These are phyloP conservation scores for Mortierella antarctica DNA, from an alignment of 192 early-diverging fungal species.

Conservation along the genomic window DNA sequence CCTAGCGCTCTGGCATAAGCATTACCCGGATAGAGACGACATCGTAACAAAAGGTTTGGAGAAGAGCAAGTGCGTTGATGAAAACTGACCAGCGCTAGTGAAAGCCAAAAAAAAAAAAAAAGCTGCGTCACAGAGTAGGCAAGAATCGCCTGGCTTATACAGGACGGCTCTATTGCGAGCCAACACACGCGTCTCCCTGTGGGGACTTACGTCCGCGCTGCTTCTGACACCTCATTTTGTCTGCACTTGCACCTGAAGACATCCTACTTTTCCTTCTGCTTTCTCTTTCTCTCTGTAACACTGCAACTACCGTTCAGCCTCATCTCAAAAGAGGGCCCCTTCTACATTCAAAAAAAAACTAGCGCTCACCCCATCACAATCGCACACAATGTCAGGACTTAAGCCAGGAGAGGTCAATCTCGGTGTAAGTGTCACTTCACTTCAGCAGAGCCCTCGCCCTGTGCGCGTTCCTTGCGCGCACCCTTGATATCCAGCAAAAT, in stretches of 20 bases:
- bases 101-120: slow-evolving; percentile 18
- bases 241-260: background rate
- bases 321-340: too few species aligned
- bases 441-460: background rate
- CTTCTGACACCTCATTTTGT: too few species aligned
- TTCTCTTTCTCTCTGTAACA: background rate
- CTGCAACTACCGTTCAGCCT: background rate
- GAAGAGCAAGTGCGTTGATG: background rate
- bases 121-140: background rate
- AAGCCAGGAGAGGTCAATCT: slow-evolving; percentile 97
- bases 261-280: background rate
- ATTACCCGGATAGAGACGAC: slow-evolving; percentile 42
- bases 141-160: too few species aligned
- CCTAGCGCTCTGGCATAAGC: too few species aligned
- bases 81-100: too few species aligned
- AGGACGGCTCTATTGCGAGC: too few species aligned
- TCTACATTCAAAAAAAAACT: too few species aligned
- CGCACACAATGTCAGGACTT: slow-evolving; percentile 58
- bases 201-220: too few species aligned
- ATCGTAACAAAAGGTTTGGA: background rate
- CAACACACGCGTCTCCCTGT: too few species aligned
- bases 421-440: slow-evolving; percentile 73
- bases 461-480: background rate
- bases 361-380: background rate
- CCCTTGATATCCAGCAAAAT: background rate